Conservation (phyloP, 2,329 filamentous ascomycete genomes). For the Sclerotinia minor region DNA sequence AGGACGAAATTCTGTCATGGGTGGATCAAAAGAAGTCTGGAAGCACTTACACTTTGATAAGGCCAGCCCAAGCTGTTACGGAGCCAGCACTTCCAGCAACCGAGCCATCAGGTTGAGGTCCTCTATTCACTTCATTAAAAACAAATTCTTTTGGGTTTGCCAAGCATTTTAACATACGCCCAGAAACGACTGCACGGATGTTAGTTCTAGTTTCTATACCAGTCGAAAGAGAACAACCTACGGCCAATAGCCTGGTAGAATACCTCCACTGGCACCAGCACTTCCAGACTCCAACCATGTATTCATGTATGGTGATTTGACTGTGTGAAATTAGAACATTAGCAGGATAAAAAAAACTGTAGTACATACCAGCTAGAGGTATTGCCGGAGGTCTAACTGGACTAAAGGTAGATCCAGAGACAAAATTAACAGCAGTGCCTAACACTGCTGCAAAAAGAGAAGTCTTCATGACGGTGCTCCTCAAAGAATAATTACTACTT, state of each 20-base stretch:
- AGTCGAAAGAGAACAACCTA: slow-evolving; percentile 10
- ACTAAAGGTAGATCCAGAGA: slow-evolving; percentile 54
- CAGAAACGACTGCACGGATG: slow-evolving; percentile 36
- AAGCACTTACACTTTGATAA: slow-evolving; percentile 56
- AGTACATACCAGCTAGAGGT: slow-evolving; percentile 58
- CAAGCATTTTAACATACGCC: slow-evolving; percentile 31
- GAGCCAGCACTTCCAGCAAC: slow-evolving; percentile 48
- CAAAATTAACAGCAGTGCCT: slow-evolving; percentile 19
- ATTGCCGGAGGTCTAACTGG: slow-evolving; percentile 67
- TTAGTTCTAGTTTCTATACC: slow-evolving; percentile 24
- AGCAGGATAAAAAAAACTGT: background rate
- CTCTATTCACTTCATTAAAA: slow-evolving; percentile 27
- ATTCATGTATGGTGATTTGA: slow-evolving; percentile 73
- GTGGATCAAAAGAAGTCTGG: background rate
- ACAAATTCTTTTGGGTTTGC: background rate
- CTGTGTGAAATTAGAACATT: slow-evolving; percentile 23
- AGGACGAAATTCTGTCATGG: background rate
- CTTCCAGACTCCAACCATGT: slow-evolving; percentile 68
- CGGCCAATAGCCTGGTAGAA: slow-evolving; percentile 57
- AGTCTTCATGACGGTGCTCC: slow-evolving; percentile 27
- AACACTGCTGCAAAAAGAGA: slow-evolving; percentile 24
- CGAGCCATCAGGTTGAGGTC: slow-evolving; percentile 33
- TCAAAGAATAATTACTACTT: background rate
- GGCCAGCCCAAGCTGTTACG: slow-evolving; percentile 66
- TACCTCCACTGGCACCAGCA: slow-evolving; percentile 62